Evolutionary conservation across 2,329 filamentous ascomycete species (phyloP), one percentile per base, ranked within the genome.

Genomic region (Hymenoscyphus occultus): DNA sequence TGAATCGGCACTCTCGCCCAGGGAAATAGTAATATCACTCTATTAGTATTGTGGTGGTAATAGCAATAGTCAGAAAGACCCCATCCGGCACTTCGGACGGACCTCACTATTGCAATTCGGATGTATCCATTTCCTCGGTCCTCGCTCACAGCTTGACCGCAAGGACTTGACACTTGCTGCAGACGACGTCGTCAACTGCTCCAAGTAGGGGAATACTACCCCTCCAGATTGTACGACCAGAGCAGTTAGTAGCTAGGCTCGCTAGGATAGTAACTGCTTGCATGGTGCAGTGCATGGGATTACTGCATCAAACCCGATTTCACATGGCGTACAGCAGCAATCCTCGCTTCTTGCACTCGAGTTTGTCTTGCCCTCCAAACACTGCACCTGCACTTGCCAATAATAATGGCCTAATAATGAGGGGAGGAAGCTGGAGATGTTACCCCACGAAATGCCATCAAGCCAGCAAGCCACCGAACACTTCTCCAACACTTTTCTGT

Each of bases 281-380:
- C 54, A 57, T n/a, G n/a, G 31, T 60, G 51, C 54, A 45, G 31
- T 60, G 51, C 54, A 45, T 62, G 35, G 35, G 14, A 40, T 28
- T 45, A 45, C 32, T 62, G 61, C 61, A 45, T 57, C 54, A 31
- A 19, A 19, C 54, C 51, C 61, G 54, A 63, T 59, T 10, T 63
- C 56, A 28, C 39, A 63, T 45, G 56, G 61, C 39, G 61, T 57
- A 45, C 39, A 19, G 22, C 39, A 48, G 22, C 32, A 7, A 59
- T 32, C 12, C 56, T 51, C 40, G 35, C n/a, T 31, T 28, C 19
- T 31, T 60, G 39, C 58, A 45, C 13, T 45, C 13, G 58, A 59
- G 35, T 19, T 22, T 59, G 32, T n/a, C 22, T 45, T 31, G 22
- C 39, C 13, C 12, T 22, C 45, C 1, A 28, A 19, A 51, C 22